Evolutionary conservation across 2,329 filamentous ascomycete species (phyloP).

Genomic region (Penicillium concentricum): DNA sequence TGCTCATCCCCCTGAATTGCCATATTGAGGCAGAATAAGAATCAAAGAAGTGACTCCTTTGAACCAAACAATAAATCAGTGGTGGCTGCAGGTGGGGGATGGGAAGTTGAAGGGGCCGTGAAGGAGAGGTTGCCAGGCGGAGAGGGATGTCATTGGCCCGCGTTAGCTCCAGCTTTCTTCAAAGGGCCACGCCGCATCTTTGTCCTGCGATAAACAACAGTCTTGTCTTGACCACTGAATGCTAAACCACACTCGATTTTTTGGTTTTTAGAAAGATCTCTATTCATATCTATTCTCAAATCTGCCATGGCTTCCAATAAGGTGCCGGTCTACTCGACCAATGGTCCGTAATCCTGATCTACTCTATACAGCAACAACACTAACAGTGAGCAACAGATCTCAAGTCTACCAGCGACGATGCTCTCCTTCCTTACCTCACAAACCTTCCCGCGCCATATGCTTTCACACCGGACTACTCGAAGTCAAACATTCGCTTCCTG

Average conservation of each 20-base stretch:
- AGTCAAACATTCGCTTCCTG: slow-evolving; percentile 77
- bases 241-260: neutral
- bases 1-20: slow-evolving; percentile 76
- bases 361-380: slow-evolving; percentile 4
- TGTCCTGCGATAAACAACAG: slow-evolving; percentile 18
- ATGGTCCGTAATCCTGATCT: slow-evolving; percentile 36
- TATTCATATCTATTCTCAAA: neutral
- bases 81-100: slow-evolving; percentile 14
- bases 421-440: slow-evolving; percentile 89
- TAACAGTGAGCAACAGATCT: slow-evolving; percentile 62
- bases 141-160: slow-evolving; percentile 24
- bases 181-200: slow-evolving; percentile 41
- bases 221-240: neutral
- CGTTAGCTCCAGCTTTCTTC: slow-evolving; percentile 26
- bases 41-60: neutral
- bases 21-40: slow-evolving; percentile 55
- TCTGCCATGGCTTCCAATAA: slow-evolving; percentile 32
- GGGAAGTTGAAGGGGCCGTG: slow-evolving; percentile 13
- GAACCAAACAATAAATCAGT: neutral
- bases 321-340: slow-evolving; percentile 47
- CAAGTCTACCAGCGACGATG: slow-evolving; percentile 95
- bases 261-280: neutral
- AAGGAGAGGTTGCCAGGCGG: slow-evolving; percentile 18
- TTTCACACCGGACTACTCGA: slow-evolving; percentile 77
- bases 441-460: slow-evolving; percentile 61